Evolutionary conservation across 352 stramenopile genomes (phyloP).

Genomic region (Porosira glacialis): DNA sequence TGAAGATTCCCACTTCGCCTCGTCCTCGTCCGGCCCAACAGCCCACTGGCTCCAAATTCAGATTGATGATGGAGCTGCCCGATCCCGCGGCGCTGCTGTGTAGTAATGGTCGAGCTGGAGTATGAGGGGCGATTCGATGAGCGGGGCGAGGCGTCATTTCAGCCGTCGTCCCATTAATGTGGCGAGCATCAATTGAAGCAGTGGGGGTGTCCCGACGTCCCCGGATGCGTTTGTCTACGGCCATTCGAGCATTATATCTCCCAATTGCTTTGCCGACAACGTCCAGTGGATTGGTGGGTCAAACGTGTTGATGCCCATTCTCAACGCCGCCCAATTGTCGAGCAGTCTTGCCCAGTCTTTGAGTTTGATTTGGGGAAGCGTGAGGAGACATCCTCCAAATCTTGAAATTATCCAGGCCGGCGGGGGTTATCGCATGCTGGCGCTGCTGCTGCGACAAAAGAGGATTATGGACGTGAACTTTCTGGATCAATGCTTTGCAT

Average conservation of each 20-base stretch:
- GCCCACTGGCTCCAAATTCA: too few species aligned
- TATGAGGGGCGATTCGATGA: not conserved
- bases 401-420: constrained; percentile 78
- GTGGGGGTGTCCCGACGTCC: constrained; percentile 26
- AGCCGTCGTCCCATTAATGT: constrained; percentile 72
- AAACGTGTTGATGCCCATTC: constrained; percentile 75
- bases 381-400: constrained; percentile 74
- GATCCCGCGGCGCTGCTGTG: constrained; percentile 48
- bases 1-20: too few species aligned
- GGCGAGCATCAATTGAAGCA: constrained; percentile 60
- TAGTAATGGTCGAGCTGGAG: constrained; percentile 5
- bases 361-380: constrained; percentile 71
- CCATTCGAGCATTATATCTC: constrained; percentile 65
- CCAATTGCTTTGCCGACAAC: constrained; percentile 79
- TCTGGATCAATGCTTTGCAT: constrained; percentile 80
- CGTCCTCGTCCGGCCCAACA: too few species aligned
- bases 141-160: constrained; percentile 39
- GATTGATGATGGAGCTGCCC: constrained; percentile 79
- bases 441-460: constrained; percentile 75
- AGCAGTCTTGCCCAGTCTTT: constrained; percentile 69
- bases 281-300: constrained; percentile 78
- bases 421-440: constrained; percentile 78
- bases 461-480: constrained; percentile 74
- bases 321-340: constrained; percentile 69
- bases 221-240: constrained; percentile 76